A percentile compares a stretch with the other conserved stretches of the same genome.
These are phyloP conservation scores for Lotus japonicus DNA, from an alignment of 306 rosid species.

Conservation along the genomic window DNA sequence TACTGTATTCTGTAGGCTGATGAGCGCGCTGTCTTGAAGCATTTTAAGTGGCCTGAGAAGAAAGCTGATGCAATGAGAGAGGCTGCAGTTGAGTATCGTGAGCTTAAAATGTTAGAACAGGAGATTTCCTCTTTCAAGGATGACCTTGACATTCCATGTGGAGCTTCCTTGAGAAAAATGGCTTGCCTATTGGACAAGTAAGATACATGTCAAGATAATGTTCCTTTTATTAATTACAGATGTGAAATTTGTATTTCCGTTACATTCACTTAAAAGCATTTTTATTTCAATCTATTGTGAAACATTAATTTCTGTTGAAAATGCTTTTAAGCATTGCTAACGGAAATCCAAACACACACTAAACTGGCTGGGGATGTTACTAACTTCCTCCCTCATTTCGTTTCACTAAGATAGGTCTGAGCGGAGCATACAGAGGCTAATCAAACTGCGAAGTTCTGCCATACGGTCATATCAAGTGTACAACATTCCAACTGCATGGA, in stretches of 20 bases:
- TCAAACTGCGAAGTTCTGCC: slow-evolving; percentile 53
- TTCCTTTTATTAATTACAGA: slow-evolving; percentile 2
- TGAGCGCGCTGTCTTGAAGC: slow-evolving; percentile 83
- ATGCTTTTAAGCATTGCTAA: no score
- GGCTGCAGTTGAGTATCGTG: slow-evolving; percentile 88
- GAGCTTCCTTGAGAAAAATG: slow-evolving; percentile 75
- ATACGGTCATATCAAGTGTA: slow-evolving; percentile 49
- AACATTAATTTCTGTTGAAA: no score
- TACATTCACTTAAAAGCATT: no score
- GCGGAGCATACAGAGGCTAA: slow-evolving; percentile 58
- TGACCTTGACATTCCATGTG: slow-evolving; percentile 67
- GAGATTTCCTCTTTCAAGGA: slow-evolving; percentile 70
- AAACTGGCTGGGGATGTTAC: background rate
- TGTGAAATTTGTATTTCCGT: no score
- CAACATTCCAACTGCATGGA: slow-evolving; percentile 83
- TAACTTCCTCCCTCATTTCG: slow-evolving; percentile 5
- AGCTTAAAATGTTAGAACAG: slow-evolving; percentile 59
- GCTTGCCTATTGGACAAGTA: slow-evolving; percentile 82
- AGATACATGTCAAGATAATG: slow-evolving; percentile 5
- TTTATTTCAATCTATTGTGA: no score
- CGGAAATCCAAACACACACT: no score
- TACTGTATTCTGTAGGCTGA: slow-evolving; percentile 59
- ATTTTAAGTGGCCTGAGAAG: slow-evolving; percentile 95
- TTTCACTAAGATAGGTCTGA: slow-evolving; percentile 56
- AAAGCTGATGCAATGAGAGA: slow-evolving; percentile 94